phyloP scores from a whole-genome alignment of 495 filamentous ascomycete species.

The Penicillium tannophilum region DNA sequence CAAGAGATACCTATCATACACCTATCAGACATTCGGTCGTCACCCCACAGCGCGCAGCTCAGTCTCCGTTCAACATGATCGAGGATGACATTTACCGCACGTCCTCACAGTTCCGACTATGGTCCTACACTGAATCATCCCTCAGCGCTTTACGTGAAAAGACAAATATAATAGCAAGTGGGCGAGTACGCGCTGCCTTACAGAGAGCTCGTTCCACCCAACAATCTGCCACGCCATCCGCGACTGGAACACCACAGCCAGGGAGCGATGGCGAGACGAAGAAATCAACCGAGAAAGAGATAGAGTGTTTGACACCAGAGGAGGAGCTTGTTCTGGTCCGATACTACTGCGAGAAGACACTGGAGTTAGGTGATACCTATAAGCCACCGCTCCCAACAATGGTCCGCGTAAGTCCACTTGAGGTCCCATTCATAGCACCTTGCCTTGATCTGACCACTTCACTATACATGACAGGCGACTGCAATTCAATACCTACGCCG shows the following conservation, averaged over 20 bases:
- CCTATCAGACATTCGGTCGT: background rate
- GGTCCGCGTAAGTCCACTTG: constrained; percentile 60
- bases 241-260: constrained; percentile 40
- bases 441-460: background rate
- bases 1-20: background rate
- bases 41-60: background rate
- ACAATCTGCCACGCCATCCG: constrained; percentile 40
- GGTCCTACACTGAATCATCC: constrained; percentile 83
- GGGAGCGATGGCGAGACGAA: constrained; percentile 38
- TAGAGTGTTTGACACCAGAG: constrained; percentile 73
- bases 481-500: constrained; percentile 89
- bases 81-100: constrained; percentile 93
- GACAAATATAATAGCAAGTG: constrained; percentile 73
- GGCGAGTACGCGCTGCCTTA: constrained; percentile 68
- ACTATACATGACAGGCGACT: constrained; percentile 60
- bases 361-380: constrained; percentile 75
- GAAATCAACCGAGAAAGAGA: constrained; percentile 44
- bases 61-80: constrained; percentile 45
- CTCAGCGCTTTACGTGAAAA: constrained; percentile 68
- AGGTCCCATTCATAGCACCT: no score
- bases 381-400: constrained; percentile 77
- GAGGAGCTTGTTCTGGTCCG: constrained; percentile 83
- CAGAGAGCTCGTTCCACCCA: constrained; percentile 47
- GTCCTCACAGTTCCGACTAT: constrained; percentile 85
- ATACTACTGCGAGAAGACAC: constrained; percentile 73